Evolutionary conservation across 2,329 filamentous ascomycete species (phyloP).

Genomic region (Leptographium galeiforme): DNA sequence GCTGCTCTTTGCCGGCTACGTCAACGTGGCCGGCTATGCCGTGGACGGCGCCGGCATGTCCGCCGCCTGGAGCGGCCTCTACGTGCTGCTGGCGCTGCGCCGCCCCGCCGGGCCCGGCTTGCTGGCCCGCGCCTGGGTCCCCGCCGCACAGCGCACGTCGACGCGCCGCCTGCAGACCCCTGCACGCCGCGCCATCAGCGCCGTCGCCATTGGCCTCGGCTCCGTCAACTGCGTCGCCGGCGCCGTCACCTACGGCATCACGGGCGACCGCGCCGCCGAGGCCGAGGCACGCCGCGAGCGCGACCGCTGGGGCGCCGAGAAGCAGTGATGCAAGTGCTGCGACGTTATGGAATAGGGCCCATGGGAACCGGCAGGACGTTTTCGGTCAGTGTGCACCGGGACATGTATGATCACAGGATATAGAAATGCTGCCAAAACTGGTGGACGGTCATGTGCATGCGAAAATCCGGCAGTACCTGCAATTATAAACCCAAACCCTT

Average conservation of each 20-base stretch:
- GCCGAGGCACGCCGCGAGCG: conserved; percentile 31
- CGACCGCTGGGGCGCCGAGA: conserved; percentile 32
- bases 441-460: too few relatives aligned
- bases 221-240: conserved; percentile 33
- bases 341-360: too few relatives aligned
- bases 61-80: conserved; percentile 43
- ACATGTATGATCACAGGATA: too few relatives aligned
- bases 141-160: conserved; percentile 24
- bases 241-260: conserved; percentile 34
- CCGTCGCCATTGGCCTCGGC: conserved; percentile 35
- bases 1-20: conserved; percentile 43
- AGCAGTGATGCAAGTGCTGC: neutral
- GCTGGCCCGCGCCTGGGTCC: conserved; percentile 8
- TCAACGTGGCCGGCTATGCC: conserved; percentile 45
- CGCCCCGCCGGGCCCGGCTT: neutral
- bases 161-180: conserved; percentile 15
- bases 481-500: neutral
- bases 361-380: too few relatives aligned
- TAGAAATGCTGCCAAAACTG: too few relatives aligned
- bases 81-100: conserved; percentile 40
- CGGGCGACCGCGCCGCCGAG: conserved; percentile 36
- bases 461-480: neutral
- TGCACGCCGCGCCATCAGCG: conserved; percentile 36
- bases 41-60: conserved; percentile 42
- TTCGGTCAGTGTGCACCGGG: too few relatives aligned